These are phyloP conservation scores for Penicillium maclennaniae DNA, from an alignment of 495 filamentous ascomycete genomes.

Conservation along the genomic window DNA sequence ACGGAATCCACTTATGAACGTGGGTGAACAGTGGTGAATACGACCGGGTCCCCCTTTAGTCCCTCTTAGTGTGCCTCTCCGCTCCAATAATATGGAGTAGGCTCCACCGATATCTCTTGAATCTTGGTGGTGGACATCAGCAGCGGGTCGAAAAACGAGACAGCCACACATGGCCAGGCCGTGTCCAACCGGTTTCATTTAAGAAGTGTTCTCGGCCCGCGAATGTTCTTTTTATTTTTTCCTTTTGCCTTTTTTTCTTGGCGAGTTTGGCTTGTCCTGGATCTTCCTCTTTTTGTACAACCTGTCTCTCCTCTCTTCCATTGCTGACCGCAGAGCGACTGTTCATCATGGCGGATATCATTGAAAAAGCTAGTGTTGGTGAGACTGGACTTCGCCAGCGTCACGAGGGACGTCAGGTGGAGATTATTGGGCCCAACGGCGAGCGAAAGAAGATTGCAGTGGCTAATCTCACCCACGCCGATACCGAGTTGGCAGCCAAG, in stretches of 20 bases:
- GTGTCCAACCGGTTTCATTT: not conserved
- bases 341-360: not conserved
- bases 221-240: not conserved
- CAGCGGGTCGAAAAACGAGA: not conserved
- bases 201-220: not conserved
- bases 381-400: slow-evolving; percentile 5
- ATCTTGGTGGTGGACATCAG: not conserved
- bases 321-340: not conserved
- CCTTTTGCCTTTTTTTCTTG: not conserved
- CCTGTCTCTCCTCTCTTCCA: not conserved
- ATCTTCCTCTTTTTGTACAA: not conserved
- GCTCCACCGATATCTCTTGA: not conserved
- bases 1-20: not conserved
- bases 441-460: slow-evolving; percentile 8
- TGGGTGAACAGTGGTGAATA: no score
- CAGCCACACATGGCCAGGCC: not conserved
- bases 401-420: slow-evolving; percentile 7
- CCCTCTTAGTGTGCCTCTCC: not conserved
- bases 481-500: slow-evolving; percentile 15
- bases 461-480: slow-evolving; percentile 10
- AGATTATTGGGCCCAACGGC: slow-evolving; percentile 13
- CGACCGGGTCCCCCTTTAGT: no score
- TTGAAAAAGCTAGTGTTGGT: not conserved
- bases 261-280: not conserved
- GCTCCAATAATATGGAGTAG: not conserved